phyloP scores from a whole-genome alignment of 1,284 basidiomycete genomes.

The Ceratobasidium theobromae region DNA sequence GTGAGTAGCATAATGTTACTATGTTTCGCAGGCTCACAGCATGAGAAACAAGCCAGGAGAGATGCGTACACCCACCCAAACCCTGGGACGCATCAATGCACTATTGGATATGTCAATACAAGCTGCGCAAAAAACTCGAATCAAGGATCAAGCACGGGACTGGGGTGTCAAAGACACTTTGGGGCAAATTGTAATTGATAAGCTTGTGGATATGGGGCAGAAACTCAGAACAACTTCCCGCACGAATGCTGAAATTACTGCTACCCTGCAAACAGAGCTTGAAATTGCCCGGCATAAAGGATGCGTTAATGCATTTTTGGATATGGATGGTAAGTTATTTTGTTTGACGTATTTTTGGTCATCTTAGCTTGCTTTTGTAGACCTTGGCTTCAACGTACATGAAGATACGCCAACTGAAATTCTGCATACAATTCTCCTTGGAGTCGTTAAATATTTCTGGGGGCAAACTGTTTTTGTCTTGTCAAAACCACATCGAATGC shows the following conservation, averaged over 20 bases:
- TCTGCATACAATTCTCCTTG: slow-evolving; percentile 44
- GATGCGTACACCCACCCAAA: neutral
- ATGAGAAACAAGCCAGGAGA: neutral
- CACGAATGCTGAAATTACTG: neutral
- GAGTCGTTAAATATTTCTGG: slow-evolving; percentile 46
- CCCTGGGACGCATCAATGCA: neutral
- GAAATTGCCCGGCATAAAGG: neutral
- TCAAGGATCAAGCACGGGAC: slow-evolving; percentile 2
- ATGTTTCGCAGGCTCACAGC: neutral
- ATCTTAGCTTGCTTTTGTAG: neutral
- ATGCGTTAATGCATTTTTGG: slow-evolving; percentile 9
- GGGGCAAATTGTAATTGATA: slow-evolving; percentile 1
- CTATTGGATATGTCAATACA: neutral
- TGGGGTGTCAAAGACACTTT: slow-evolving; percentile 8
- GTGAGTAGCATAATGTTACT: neutral
- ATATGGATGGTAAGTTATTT: neutral
- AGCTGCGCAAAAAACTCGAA: neutral
- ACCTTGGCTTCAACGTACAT: slow-evolving; percentile 29
- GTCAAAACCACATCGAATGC: slow-evolving; percentile 37
- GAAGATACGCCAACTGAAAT: slow-evolving; percentile 43
- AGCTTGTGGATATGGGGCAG: neutral
- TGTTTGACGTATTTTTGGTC: neutral
- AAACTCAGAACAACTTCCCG: neutral
- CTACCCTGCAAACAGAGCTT: neutral
- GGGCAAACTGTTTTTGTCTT: slow-evolving; percentile 39